Conservation (phyloP, 257 asterid genomes). For the Orobanche coerulescens region DNA sequence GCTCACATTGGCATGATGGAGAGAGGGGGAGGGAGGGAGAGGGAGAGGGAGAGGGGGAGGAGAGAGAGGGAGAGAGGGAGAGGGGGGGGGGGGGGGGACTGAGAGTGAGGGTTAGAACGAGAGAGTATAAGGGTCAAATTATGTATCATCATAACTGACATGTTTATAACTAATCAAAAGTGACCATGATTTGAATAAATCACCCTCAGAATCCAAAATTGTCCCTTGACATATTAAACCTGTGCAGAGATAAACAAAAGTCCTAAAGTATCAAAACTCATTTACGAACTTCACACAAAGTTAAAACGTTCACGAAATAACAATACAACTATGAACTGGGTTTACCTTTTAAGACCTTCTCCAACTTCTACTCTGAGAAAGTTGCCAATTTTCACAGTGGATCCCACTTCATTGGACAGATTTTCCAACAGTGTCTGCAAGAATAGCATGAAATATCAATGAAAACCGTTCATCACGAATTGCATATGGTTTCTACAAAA, state of each 20-base stretch:
- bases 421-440: constrained; percentile 61
- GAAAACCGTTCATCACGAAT: neutral
- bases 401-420: constrained; percentile 78
- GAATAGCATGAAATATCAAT: constrained; percentile 19
- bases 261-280: neutral
- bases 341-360: constrained; percentile 72
- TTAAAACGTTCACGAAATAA: neutral
- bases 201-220: no score
- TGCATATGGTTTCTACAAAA: constrained; percentile 5
- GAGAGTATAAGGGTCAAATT: neutral
- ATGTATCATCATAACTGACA: neutral
- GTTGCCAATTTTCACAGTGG: constrained; percentile 63
- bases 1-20: neutral
- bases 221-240: neutral
- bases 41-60: neutral
- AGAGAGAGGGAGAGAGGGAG: neutral
- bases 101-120: neutral
- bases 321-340: constrained; percentile 6
- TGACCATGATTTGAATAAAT: no score
- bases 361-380: constrained; percentile 90
- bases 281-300: neutral
- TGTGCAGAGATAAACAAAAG: neutral
- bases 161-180: neutral
- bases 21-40: neutral
- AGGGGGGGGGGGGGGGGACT: neutral